Evolutionary conservation across 306 rosid genomes (phyloP).

Genomic region (Cucurbita moschata): DNA sequence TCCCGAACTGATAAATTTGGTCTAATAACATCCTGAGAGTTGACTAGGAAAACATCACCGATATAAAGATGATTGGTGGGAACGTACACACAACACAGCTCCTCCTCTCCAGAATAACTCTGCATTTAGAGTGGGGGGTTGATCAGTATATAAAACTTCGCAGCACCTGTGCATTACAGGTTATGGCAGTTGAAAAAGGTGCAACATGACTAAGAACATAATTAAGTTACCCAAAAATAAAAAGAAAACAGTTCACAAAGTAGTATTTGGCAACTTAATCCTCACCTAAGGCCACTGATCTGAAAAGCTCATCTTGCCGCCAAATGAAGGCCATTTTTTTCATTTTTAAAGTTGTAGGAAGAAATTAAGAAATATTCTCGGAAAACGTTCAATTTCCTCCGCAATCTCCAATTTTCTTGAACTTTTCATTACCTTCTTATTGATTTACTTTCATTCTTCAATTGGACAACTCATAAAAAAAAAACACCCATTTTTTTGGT

Average conservation of each 20-base stretch:
- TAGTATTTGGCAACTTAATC: background rate
- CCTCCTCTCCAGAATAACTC: slow-evolving; percentile 81
- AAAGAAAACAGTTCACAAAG: background rate
- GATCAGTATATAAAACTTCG: background rate
- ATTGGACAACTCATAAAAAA: background rate
- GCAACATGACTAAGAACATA: background rate
- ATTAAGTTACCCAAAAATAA: background rate
- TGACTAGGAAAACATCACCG: slow-evolving; percentile 73
- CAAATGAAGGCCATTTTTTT: background rate
- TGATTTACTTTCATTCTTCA: background rate
- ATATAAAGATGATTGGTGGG: slow-evolving; percentile 89
- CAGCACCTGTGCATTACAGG: background rate
- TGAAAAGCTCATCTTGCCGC: background rate
- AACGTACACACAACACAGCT: slow-evolving; percentile 76
- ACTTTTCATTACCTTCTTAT: background rate
- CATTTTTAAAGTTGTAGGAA: background rate
- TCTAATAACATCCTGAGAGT: slow-evolving; percentile 59
- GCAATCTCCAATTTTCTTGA: background rate
- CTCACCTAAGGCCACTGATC: background rate
- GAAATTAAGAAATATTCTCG: background rate
- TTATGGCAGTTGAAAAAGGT: background rate
- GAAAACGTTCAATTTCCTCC: background rate
- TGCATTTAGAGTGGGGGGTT: slow-evolving; percentile 10
- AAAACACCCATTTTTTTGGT: background rate
- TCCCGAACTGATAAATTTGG: slow-evolving; percentile 85